Base-by-base conservation (phyloP, 805 yeast species). In the Barnettozyma sp. region DNA sequence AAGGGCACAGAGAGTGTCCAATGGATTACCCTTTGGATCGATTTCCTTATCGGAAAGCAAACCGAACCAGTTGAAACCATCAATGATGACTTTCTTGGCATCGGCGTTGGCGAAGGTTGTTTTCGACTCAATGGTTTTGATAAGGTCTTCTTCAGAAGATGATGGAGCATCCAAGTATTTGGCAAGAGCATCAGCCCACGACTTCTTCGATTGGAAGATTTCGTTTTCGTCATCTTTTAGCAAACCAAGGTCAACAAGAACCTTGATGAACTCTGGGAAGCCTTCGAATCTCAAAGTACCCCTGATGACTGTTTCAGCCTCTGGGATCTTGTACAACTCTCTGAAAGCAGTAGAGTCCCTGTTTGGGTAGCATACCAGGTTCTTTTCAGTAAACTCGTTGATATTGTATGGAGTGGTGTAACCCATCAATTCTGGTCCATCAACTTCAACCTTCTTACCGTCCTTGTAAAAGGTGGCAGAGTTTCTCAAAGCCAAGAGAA, bases 231-330 rank as follows among this genome's bases (percentile, higher is more conserved):
- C 80, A 50, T 92, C 98, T 59, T 76, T 78, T 58, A 92, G 72
- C 74, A 92, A 80, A 18, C 96, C 97, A 51, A 87, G 66, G 64
- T 90, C 97, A 40, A 92, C 97, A 34, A 92, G 73, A 30, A 82
- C 97, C 69, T 88, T 88, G 62, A 88, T 80, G 62, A 92, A 90
- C 68, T 90, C 95, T 42, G 97, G 96, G 90, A 92, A 92, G 34
- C 98, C 98, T 69, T 87, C 97, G 78, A 73, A 92, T 70, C 98
- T 78, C 59, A 92, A 73, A 45, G 98, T 92, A 58, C 98, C 98
- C 71, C 98, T 83, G 56, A 92, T 75, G 44, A 90, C 86, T 41
- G 95, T 86, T 58, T 92, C 86, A 49, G 97, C 97, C 71, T 92
- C 98, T 48, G 98, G 98, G 44, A 92, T 92, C 56, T 74, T 63